Percentiles rank a stretch among this genome's conserved stretches.
These are phyloP conservation scores for Cryptococcus neoformans DNA, from an alignment of 1,284 basidiomycete species.

Conservation along the genomic window DNA sequence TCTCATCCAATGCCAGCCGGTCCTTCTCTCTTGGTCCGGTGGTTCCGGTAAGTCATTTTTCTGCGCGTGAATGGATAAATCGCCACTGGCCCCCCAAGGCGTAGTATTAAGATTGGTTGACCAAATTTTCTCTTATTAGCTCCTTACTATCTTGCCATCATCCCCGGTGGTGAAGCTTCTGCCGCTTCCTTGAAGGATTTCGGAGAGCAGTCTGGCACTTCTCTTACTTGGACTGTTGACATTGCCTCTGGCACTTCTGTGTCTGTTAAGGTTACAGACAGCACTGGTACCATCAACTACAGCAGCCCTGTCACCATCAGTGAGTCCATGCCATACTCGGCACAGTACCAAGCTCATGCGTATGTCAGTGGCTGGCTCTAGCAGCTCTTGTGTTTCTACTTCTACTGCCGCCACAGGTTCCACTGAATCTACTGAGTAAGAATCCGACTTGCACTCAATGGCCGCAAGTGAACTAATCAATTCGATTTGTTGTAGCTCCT, in stretches of 20 bases:
- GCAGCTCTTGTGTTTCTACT: constrained; percentile 9
- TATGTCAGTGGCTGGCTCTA: constrained; percentile 13
- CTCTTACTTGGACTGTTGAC: constrained; percentile 64
- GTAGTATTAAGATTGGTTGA: too few species aligned
- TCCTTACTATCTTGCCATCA: constrained; percentile 65
- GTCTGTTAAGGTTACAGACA: constrained; percentile 37
- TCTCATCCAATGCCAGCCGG: constrained; percentile 43
- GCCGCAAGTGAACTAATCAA: background rate
- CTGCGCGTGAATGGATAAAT: background rate
- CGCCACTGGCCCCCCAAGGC: too few species aligned
- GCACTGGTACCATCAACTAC: constrained; percentile 35
- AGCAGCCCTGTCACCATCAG: constrained; percentile 27
- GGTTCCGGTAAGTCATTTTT: constrained; percentile 45
- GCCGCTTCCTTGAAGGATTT: constrained; percentile 56
- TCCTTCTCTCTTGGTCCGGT: constrained; percentile 57
- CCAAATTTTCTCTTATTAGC: background rate
- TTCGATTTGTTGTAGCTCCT: background rate
- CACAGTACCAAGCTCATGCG: background rate
- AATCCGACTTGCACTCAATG: background rate
- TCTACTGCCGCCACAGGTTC: constrained; percentile 5
- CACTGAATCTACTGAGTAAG: constrained; percentile 2
- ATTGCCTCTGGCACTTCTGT: constrained; percentile 53
- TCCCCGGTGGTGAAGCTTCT: constrained; percentile 65
- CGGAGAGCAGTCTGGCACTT: constrained; percentile 46
- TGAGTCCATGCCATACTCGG: constrained; percentile 11